Base-by-base conservation (phyloP, 345 rosid species). In the Arabis alpina region DNA sequence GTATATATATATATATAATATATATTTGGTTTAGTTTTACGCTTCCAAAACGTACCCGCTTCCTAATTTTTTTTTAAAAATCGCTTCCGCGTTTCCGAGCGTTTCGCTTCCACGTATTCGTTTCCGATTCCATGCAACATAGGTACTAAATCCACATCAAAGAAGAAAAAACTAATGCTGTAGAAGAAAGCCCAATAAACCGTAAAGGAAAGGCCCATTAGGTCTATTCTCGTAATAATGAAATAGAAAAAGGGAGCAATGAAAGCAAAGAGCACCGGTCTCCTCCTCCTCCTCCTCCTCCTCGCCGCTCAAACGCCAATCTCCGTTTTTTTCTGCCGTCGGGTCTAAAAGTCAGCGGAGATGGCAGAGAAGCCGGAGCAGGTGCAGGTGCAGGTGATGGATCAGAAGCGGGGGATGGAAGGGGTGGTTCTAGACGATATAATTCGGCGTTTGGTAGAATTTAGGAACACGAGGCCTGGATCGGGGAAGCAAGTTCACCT, bases 401-500 rank as follows among this genome's bases (percentile, higher is more conserved):
- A 68, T 64, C 74, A 68, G 66, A 82, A 81, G 76, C 75, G 74
- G 61, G 71, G 63, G 16, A 88, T 91, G 61, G 91, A 86, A 48
- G 72, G 89, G 58, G 86, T 68, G 25, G 83, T 80, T 68, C 62
- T 91, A 36, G 97, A 89, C 61, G 87, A 86, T 54, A 88, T 91
- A 2, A 91, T 89, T 32, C 54, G 71, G 10, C 90, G 91, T 44
- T 70, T 91, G 37, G 76, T 87, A 50, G 88, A 86, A 59, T 82
- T 80, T 76, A 77, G 82, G 69, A 82, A 79, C 74, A 78, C 82
- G 8, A 87, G 86, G 77, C 68, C 85, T 6, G 89, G 80, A 62
- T 75, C 79, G 37, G 79, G 79, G 48, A 88, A 87, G 75, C 97
- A 89, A 80, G 96, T 88, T 54, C 96, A 87, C 76, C 88, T 91